Conservation (phyloP, 441 rosid genomes). For the Croton laevigatus region DNA sequence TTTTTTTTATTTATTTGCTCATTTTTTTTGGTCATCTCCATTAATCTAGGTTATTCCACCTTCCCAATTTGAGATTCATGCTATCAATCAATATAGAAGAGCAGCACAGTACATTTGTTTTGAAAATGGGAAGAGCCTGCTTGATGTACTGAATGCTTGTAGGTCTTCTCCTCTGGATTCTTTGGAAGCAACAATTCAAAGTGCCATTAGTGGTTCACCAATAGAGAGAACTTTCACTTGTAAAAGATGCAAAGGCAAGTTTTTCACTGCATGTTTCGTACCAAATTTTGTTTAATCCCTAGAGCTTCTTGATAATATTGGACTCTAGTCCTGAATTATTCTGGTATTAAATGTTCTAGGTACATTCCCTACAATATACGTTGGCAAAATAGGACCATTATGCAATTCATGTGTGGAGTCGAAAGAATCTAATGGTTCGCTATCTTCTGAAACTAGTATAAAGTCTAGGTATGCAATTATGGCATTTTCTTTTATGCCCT, state of each 20-base stretch:
- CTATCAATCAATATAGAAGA: slow-evolving; percentile 84
- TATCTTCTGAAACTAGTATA: slow-evolving; percentile 31
- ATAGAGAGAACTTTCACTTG: slow-evolving; percentile 74
- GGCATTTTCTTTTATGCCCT: not conserved
- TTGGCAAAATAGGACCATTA: slow-evolving; percentile 75
- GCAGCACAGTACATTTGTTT: slow-evolving; percentile 95
- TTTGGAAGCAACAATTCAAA: slow-evolving; percentile 69
- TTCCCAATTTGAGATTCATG: slow-evolving; percentile 98
- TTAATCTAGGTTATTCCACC: slow-evolving; percentile 81
- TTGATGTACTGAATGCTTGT: slow-evolving; percentile 85
- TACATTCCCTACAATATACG: slow-evolving; percentile 49
- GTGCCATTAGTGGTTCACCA: slow-evolving; percentile 59
- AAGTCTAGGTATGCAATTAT: slow-evolving; percentile 41
- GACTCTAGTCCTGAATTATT: slow-evolving; percentile 22
- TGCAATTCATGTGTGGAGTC: slow-evolving; percentile 67
- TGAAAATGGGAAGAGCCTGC: slow-evolving; percentile 97
- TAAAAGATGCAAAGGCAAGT: slow-evolving; percentile 82
- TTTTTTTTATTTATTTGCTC: slow-evolving; percentile 22
- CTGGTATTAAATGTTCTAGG: slow-evolving; percentile 43
- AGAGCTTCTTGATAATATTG: slow-evolving; percentile 17
- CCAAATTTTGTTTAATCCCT: not conserved
- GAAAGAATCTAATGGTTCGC: slow-evolving; percentile 42
- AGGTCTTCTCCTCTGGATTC: slow-evolving; percentile 67
- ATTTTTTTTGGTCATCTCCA: slow-evolving; percentile 6
- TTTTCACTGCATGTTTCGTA: slow-evolving; percentile 13